These are phyloP conservation scores for Clonostachys sp. DNA, from an alignment of 2,329 filamentous ascomycete species.

Conservation along the genomic window DNA sequence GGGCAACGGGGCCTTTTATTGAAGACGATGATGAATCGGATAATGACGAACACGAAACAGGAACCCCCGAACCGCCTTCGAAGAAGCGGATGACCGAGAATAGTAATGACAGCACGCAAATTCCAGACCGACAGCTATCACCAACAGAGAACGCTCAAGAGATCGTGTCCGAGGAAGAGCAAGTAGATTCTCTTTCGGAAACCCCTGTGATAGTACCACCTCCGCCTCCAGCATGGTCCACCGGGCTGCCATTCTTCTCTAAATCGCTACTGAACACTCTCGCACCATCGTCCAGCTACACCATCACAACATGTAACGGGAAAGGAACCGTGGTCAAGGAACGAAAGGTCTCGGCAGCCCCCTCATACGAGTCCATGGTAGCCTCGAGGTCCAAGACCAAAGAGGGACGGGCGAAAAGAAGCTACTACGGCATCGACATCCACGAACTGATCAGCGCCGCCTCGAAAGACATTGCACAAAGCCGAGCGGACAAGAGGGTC, in stretches of 20 bases:
- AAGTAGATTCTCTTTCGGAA: background rate
- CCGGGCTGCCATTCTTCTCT: slow-evolving; percentile 16
- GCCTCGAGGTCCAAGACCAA: slow-evolving; percentile 63
- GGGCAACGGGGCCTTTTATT: slow-evolving; percentile 30
- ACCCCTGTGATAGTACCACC: background rate
- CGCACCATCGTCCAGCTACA: slow-evolving; percentile 23
- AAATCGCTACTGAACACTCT: slow-evolving; percentile 15
- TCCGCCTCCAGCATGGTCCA: background rate
- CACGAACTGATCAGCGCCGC: slow-evolving; percentile 75
- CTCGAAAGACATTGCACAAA: slow-evolving; percentile 48
- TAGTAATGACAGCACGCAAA: slow-evolving; percentile 5
- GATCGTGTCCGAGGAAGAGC: too few relatives aligned
- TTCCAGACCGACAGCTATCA: slow-evolving; percentile 7
- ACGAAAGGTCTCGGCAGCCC: slow-evolving; percentile 36
- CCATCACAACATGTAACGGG: slow-evolving; percentile 52
- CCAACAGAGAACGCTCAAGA: too few relatives aligned
- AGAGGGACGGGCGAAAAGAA: slow-evolving; percentile 64
- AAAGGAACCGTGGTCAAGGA: slow-evolving; percentile 49
- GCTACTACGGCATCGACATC: slow-evolving; percentile 91
- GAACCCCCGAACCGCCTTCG: background rate
- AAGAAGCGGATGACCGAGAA: background rate
- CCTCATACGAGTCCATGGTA: slow-evolving; percentile 63
- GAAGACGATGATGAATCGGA: slow-evolving; percentile 28
- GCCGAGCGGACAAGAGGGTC: slow-evolving; percentile 16
- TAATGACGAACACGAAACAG: background rate